Conservation (phyloP, 2,329 filamentous ascomycete genomes). For the Venturia asperata region DNA sequence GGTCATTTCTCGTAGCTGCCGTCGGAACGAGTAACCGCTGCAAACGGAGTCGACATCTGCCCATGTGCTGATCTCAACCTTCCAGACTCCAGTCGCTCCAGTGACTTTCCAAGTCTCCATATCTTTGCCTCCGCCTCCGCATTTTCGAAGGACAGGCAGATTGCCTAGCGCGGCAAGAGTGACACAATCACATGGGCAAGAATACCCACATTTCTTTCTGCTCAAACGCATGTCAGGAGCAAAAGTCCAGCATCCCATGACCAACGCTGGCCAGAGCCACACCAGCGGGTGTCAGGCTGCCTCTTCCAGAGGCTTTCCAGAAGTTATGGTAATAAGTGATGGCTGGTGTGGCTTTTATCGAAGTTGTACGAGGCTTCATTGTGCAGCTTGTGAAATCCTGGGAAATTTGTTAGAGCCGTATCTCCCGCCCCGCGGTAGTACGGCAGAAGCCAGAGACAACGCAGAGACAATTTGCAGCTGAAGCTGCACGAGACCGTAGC, state of each 20-base stretch:
- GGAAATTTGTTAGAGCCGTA: background rate
- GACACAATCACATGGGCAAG: slow-evolving; percentile 5
- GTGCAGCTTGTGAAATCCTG: background rate
- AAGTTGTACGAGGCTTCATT: background rate
- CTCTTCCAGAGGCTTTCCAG: slow-evolving; percentile 1
- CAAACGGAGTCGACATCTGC: background rate
- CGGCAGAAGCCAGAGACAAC: background rate
- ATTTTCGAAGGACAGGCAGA: background rate
- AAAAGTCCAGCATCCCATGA: background rate
- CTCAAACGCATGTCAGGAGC: background rate
- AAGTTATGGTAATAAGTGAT: background rate
- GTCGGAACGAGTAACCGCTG: background rate
- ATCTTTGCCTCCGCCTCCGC: slow-evolving; percentile 7
- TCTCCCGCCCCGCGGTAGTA: background rate
- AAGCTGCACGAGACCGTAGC: background rate
- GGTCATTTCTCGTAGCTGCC: background rate
- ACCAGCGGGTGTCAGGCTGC: background rate
- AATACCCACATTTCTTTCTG: background rate
- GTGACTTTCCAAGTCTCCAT: background rate
- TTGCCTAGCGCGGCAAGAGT: slow-evolving; percentile 6
- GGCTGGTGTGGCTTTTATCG: background rate
- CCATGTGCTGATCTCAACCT: background rate
- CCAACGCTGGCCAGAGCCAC: background rate
- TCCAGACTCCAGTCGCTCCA: too few relatives aligned
- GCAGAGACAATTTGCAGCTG: slow-evolving; percentile 1